Conservation (phyloP, 1,139 yeast species). For the Diutina pseudorugosa region DNA sequence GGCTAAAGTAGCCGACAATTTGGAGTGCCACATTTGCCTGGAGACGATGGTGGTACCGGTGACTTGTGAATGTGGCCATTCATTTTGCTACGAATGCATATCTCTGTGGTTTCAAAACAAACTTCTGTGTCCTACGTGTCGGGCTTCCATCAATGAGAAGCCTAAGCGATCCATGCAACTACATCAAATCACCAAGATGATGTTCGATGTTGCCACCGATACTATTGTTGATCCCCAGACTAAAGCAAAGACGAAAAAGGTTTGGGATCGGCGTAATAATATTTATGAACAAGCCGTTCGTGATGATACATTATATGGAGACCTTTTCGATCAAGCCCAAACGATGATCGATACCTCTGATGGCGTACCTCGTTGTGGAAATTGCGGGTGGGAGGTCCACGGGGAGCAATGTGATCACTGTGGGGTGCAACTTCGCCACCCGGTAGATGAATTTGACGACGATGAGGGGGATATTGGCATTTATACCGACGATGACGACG, state of each 20-base stretch:
- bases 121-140: constrained; percentile 44
- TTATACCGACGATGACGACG: background rate
- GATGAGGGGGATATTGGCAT: background rate
- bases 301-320: constrained; percentile 30
- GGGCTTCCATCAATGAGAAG: constrained; percentile 25
- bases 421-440: constrained; percentile 27
- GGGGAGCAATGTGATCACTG: constrained; percentile 46
- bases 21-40: constrained; percentile 33
- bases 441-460: constrained; percentile 13
- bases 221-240: constrained; percentile 12
- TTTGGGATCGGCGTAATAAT: constrained; percentile 14
- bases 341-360: constrained; percentile 53
- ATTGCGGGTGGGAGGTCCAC: constrained; percentile 74
- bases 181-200: constrained; percentile 20
- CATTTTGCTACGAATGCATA: constrained; percentile 37
- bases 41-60: constrained; percentile 35
- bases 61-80: constrained; percentile 30
- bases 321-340: constrained; percentile 35
- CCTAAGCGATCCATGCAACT: constrained; percentile 37
- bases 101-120: constrained; percentile 37
- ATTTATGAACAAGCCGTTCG: constrained; percentile 28
- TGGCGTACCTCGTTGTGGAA: constrained; percentile 69
- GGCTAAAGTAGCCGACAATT: constrained; percentile 13
- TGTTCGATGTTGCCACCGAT: constrained; percentile 21
- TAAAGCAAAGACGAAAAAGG: constrained; percentile 11